Conservation (phyloP, 176 grass and related monocot genomes). For the Lolium perenne region DNA sequence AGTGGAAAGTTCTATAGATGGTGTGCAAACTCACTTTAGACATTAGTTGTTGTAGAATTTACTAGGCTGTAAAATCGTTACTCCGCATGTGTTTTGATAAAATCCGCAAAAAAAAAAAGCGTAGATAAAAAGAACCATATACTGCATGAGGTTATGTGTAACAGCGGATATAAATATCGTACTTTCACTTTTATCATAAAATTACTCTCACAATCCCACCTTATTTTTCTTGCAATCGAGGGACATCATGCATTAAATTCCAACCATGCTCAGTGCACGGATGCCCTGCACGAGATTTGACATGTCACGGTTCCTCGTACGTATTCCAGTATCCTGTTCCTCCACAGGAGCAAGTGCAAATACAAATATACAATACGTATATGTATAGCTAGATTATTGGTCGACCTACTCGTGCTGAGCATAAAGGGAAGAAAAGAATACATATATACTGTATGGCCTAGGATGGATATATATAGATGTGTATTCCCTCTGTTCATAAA, state of each 20-base stretch:
- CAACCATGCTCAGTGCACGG: not conserved
- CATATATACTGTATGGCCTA: too few relatives aligned
- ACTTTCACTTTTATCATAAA: not conserved
- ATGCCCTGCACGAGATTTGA: conserved; percentile 5
- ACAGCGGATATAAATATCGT: not conserved
- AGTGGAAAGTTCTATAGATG: not conserved
- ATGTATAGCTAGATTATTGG: not conserved
- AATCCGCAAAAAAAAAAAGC: not conserved
- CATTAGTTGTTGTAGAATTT: too few relatives aligned
- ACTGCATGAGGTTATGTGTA: not conserved
- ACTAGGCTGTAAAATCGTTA: not conserved
- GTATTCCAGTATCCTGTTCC: conserved; percentile 23
- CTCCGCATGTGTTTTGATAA: not conserved
- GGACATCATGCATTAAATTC: not conserved
- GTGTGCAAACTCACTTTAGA: not conserved
- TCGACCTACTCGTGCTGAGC: too few relatives aligned
- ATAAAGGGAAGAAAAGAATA: too few relatives aligned
- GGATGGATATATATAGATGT: too few relatives aligned
- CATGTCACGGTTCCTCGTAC: conserved; percentile 14
- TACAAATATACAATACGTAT: not conserved
- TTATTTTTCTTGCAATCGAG: not conserved
- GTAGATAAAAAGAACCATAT: not conserved
- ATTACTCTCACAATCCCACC: not conserved
- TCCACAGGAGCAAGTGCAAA: not conserved
- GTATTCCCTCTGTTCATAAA: too few relatives aligned